These are phyloP conservation scores for Lactarius pseudohatsudake DNA, from an alignment of 768 basidiomycete genomes.

Conservation along the genomic window DNA sequence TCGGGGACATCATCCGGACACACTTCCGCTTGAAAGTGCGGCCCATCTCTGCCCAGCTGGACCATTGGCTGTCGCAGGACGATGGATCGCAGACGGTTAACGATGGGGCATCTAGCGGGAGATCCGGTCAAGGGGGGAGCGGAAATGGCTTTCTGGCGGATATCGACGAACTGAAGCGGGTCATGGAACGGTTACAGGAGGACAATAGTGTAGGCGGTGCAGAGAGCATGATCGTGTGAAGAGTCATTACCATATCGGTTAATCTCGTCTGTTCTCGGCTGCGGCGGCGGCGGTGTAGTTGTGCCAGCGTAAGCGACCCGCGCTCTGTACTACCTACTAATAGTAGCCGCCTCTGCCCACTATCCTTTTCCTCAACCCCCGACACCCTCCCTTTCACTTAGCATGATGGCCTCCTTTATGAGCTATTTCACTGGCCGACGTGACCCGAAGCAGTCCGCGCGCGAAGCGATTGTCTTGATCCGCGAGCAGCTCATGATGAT, in stretches of 20 bases:
- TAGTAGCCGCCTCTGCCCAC: background rate
- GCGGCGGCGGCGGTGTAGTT: background rate
- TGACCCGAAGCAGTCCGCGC: constrained; percentile 80
- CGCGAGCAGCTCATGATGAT: constrained; percentile 95
- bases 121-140: constrained; percentile 44
- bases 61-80: constrained; percentile 74
- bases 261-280: background rate
- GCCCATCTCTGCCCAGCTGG: constrained; percentile 68
- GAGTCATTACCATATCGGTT: constrained; percentile 1
- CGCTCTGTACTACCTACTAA: background rate
- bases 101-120: constrained; percentile 52
- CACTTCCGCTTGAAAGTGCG: constrained; percentile 87
- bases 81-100: constrained; percentile 60
- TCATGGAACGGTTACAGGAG: constrained; percentile 45
- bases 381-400: background rate
- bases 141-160: constrained; percentile 66
- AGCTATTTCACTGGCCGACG: constrained; percentile 84
- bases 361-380: background rate
- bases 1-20: constrained; percentile 81
- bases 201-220: background rate
- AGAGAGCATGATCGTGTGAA: constrained; percentile 8
- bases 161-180: constrained; percentile 65
- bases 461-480: constrained; percentile 90
- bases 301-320: background rate
- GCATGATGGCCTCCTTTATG: constrained; percentile 49